Base-by-base conservation (phyloP, 805 yeast species). In the Candida insectorum region DNA sequence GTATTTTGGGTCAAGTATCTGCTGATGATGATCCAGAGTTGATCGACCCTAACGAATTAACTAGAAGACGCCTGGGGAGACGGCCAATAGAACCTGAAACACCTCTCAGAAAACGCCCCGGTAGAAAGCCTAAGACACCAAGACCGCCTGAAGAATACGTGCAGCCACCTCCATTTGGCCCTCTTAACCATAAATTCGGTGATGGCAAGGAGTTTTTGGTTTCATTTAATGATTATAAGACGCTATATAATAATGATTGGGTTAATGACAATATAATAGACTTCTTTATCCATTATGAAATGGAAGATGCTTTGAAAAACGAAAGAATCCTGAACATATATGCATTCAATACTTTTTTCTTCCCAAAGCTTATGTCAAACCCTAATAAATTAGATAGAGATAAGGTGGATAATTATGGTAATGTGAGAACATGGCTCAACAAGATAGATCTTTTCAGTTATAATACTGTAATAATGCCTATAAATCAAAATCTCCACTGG, bases 241-340 rank as follows among this genome's bases (percentile, higher is more conserved):
- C 96, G 28, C 67, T 91, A 7, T 79, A 80, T 49, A 81, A 82
- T 37, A 79, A 80, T 29, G 85, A 84, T 41, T 91, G 95, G 89
- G 75, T 93, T 30, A 91, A 93, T 60, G 98, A 93, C 51, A 75
- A 83, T 0, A 65, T 93, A 31, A 81, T 93, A 35, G 96, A 87
- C 55, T 91, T 91, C 52, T 88, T 85, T 49, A 66, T 86, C 18
- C 77, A 75, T 37, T 81, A 69, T 50, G 74, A 71, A 42, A 66
- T 76, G 6, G 75, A 65, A 30, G 38, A 40, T 33, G 66, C 60
- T 2, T 40, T 67, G 8, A 17, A 44, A n/a, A 38, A 40, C 10
- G 34, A 36, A 11, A 15, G 39, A 13, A 18, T 60, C 4, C 56
- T 62, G 2, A 68, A 73, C 4, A 73, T 74, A 6, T 69, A 73